These are phyloP conservation scores for Geotrichum histeridarum DNA, from an alignment of 1,139 yeast genomes.

Conservation along the genomic window DNA sequence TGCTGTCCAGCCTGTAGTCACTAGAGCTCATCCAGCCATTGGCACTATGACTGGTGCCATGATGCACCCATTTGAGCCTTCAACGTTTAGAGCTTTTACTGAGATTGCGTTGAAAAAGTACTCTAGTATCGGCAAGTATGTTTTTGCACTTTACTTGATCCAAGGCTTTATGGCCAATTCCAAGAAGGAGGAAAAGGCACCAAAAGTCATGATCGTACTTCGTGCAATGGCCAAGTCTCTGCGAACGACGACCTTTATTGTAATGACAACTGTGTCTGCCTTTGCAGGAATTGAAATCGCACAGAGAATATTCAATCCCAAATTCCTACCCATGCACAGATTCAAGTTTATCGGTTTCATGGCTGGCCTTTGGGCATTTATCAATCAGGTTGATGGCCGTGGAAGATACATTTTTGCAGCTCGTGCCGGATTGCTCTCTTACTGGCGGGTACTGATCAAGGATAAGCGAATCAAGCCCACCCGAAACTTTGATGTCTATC, in stretches of 20 bases:
- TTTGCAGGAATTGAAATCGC: slow-evolving; percentile 41
- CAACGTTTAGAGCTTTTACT: slow-evolving; percentile 31
- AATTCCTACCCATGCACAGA: slow-evolving; percentile 34
- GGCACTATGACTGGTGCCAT: slow-evolving; percentile 38
- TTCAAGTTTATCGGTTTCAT: slow-evolving; percentile 39
- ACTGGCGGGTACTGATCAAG: slow-evolving; percentile 36
- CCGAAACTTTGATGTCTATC: slow-evolving; percentile 33
- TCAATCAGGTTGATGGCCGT: slow-evolving; percentile 37
- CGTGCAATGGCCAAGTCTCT: slow-evolving; percentile 29
- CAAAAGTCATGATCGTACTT: slow-evolving; percentile 18
- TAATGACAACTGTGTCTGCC: slow-evolving; percentile 38
- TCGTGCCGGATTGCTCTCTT: slow-evolving; percentile 38
- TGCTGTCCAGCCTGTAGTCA: slow-evolving; percentile 33
- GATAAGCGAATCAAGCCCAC: slow-evolving; percentile 28
- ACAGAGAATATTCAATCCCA: slow-evolving; percentile 34
- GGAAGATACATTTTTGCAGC: slow-evolving; percentile 37
- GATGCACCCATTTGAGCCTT: slow-evolving; percentile 36
- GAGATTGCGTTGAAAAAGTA: slow-evolving; percentile 31
- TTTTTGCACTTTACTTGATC: slow-evolving; percentile 33
- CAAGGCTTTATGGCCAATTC: slow-evolving; percentile 21
- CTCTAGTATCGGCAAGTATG: slow-evolving; percentile 31
- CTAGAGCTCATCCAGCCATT: slow-evolving; percentile 39
- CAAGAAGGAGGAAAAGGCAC: neutral
- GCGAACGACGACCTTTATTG: slow-evolving; percentile 35
- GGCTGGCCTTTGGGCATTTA: slow-evolving; percentile 41